Base-by-base conservation (phyloP, 2,329 filamentous ascomycete genomes). In the Colletotrichum orchidophilum region DNA sequence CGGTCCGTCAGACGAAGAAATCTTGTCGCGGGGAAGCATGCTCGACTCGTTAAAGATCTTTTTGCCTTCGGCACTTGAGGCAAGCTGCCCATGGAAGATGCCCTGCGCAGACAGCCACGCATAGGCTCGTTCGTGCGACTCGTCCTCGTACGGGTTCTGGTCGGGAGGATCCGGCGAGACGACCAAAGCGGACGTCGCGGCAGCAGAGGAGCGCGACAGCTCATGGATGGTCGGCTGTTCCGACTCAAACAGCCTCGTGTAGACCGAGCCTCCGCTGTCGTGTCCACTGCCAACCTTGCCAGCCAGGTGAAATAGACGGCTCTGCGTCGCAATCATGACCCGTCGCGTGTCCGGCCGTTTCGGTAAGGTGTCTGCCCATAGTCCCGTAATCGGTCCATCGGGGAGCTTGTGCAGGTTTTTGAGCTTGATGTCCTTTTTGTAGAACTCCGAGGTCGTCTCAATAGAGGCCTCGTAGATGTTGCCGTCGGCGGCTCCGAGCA, bases 391-490 rank as follows among this genome's bases (percentile, higher is more conserved):
- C 0, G 95, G 90, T 0, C 93, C 94, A 80, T 97, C 95, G 1
- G 92, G 89, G 8, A 95, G 88, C 78, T 93, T 95, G 80, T 95
- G 95, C 24, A 99, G 87, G 42, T 87, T 89, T 80, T 96, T 96
- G 71, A 97, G 83, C 81, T 94, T 95, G 80, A 99, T 96, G 81
- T 98, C 95, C 78, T 96, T 93, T 75, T 94, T 90, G 82, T 98
- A 98, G 82, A 98, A 98, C 80, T 98, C 96, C 59, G 93, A 95
- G 15, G 94, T 93, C 3, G 95, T 95, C 81, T 99, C 96, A 78
- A 99, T 96, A 77, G 94, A 98, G 21, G 92, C 92, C 82, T 99
- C 96, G 82, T 97, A 98, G 35, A 99, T 90, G 80, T 94, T 96
- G 29, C 96, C 96, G 82, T 98, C 96, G n/a, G 93, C 91, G 11